phyloP scores from a whole-genome alignment of 495 filamentous ascomycete species.

The Parathielavia hyrcaniae region DNA sequence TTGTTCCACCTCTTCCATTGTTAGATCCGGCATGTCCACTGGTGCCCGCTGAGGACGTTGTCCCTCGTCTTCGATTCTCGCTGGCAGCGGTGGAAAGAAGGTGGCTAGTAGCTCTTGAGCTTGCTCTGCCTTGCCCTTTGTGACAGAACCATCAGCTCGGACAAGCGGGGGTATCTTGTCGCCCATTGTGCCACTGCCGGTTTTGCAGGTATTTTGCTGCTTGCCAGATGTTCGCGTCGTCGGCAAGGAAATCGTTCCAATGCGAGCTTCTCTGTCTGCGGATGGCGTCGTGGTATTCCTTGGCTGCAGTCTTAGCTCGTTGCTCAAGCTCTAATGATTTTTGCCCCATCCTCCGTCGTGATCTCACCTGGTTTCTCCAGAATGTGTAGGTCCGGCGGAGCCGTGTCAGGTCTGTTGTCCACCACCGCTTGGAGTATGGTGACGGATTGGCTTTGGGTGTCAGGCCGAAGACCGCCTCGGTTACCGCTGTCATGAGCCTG shows the following conservation, averaged over 20 bases:
- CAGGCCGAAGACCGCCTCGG: too few species aligned
- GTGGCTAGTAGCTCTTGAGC: not conserved
- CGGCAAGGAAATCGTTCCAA: constrained; percentile 6
- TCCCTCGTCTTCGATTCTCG: constrained; percentile 5
- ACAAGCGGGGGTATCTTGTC: not conserved
- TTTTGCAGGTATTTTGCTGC: not conserved
- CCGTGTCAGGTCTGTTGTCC: too few species aligned
- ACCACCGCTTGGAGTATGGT: too few species aligned
- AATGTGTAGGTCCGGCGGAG: too few species aligned
- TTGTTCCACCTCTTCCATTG: too few species aligned
- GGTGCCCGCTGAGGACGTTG: too few species aligned
- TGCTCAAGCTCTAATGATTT: not conserved
- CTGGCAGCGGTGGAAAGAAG: not conserved
- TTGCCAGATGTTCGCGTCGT: not conserved
- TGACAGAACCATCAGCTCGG: not conserved
- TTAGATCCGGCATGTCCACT: too few species aligned
- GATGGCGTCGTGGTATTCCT: constrained; percentile 10
- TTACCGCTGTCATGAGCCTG: too few species aligned
- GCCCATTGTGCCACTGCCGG: too few species aligned
- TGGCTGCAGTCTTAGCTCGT: constrained; percentile 2
- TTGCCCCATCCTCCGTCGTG: constrained; percentile 8
- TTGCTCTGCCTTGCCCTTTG: not conserved
- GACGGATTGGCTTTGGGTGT: too few species aligned
- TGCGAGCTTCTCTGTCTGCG: constrained; percentile 5
- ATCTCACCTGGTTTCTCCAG: too few species aligned